Base-by-base conservation (phyloP, 805 yeast genomes). In the Myxozyma neglecta region DNA sequence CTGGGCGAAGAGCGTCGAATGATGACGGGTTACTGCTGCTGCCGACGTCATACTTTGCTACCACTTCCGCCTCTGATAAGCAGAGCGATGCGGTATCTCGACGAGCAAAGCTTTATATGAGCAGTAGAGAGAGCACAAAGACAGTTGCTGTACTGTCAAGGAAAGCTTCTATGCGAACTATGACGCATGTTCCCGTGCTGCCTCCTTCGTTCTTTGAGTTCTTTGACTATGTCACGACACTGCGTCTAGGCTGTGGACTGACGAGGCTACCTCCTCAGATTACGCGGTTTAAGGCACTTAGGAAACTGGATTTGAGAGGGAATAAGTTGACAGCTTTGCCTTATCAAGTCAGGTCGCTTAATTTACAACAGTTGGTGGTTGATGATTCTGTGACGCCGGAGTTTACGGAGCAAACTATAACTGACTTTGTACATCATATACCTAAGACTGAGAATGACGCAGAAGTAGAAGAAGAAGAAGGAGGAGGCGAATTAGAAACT, bases 241-340 rank as follows among this genome's bases (percentile, higher is more conserved):
- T 64, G 8, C 39, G 56, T 14, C 35, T 64, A 6, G 54, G 58
- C 36, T 64, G 67, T 34, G 66, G 66, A 7, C 45, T 64, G 29
- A 43, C 34, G 45, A 43, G 65, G 16, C 42, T 64, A 44, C 63
- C 67, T 5, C 66, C 67, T 0, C 67, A 64, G 45, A 62, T 64
- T 13, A 50, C 54, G 34, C 47, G 65, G 40, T 47, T 63, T 13
- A 52, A 43, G 42, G 39, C n/a, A 14, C 56, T 63, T 39, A 46
- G 42, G 49, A 35, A 43, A 18, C 42, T 63, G 45, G 64, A 60
- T 35, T 34, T 63, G 39, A 53, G 65, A 11, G 53, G 56, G 16
- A 63, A 63, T 45, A 37, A n/a, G 36, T 53, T 63, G 49, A 36
- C 14, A 9, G 14, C 65, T 8, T 39, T 63, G 45, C 67, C 67